Conservation (phyloP, 2,329 filamentous ascomycete genomes). For the Bisporella sp. region DNA sequence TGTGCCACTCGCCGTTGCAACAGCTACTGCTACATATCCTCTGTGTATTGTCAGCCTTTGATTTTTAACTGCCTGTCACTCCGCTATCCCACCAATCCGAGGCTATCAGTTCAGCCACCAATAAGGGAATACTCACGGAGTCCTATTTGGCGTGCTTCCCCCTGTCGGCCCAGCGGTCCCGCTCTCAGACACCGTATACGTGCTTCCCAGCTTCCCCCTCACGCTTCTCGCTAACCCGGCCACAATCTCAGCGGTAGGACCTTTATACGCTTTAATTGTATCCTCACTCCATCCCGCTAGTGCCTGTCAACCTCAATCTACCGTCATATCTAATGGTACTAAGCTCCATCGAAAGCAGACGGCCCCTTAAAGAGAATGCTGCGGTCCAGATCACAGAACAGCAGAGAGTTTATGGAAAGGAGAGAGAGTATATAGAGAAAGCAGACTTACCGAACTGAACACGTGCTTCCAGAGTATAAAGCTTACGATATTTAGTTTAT, state of each 20-base stretch:
- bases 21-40: slow-evolving; percentile 58
- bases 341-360: too few species aligned
- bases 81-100: neutral
- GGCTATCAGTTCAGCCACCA: neutral
- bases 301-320: too few species aligned
- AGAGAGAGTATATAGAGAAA: neutral
- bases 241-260: slow-evolving; percentile 52
- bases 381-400: too few species aligned
- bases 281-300: slow-evolving; percentile 51
- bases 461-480: slow-evolving; percentile 26
- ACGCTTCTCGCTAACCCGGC: slow-evolving; percentile 48
- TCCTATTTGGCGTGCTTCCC: slow-evolving; percentile 47
- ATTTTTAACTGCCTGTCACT: neutral
- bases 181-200: slow-evolving; percentile 51
- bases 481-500: slow-evolving; percentile 7
- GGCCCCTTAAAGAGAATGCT: neutral
- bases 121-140: slow-evolving; percentile 33
- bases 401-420: too few species aligned
- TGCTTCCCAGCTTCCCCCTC: slow-evolving; percentile 44
- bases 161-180: slow-evolving; percentile 59
- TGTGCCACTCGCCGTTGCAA: slow-evolving; percentile 43
- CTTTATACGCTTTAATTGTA: slow-evolving; percentile 44
- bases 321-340: too few species aligned
- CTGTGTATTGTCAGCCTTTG: slow-evolving; percentile 22
- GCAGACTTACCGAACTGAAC: slow-evolving; percentile 21